These are phyloP conservation scores for Musa schizocarpa DNA, from an alignment of 176 grass and related monocot genomes.

Conservation along the genomic window DNA sequence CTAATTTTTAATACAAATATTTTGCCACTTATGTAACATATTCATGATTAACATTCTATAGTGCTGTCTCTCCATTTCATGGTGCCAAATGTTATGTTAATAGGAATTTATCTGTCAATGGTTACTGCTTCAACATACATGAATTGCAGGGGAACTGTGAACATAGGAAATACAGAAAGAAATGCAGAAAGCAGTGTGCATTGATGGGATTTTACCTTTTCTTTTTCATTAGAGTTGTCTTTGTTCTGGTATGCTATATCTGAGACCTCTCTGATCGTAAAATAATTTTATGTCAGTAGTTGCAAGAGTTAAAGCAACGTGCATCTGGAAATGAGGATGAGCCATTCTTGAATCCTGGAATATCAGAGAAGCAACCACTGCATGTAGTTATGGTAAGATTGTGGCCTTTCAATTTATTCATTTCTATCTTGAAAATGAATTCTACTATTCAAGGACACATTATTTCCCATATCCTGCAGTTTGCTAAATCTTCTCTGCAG, in stretches of 20 bases:
- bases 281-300: constrained; percentile 73
- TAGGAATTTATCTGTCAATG: background rate
- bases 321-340: constrained; percentile 75
- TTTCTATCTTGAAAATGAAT: too few species aligned
- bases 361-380: constrained; percentile 97
- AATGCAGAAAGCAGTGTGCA: background rate
- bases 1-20: too few species aligned
- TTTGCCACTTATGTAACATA: too few species aligned
- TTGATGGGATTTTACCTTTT: background rate
- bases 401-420: background rate
- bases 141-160: background rate
- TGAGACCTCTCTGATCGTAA: constrained; percentile 20
- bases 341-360: constrained; percentile 66
- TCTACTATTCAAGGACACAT: too few species aligned
- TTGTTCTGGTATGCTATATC: background rate
- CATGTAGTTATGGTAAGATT: constrained; percentile 92
- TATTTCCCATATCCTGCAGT: too few species aligned
- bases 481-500: too few species aligned
- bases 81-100: background rate
- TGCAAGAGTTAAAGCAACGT: constrained; percentile 96
- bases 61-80: background rate
- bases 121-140: background rate
- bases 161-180: background rate
- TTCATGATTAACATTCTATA: too few species aligned
- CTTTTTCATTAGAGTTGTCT: background rate